phyloP scores from a whole-genome alignment of 139 green algal species.

The Dunaliella primolecta region DNA sequence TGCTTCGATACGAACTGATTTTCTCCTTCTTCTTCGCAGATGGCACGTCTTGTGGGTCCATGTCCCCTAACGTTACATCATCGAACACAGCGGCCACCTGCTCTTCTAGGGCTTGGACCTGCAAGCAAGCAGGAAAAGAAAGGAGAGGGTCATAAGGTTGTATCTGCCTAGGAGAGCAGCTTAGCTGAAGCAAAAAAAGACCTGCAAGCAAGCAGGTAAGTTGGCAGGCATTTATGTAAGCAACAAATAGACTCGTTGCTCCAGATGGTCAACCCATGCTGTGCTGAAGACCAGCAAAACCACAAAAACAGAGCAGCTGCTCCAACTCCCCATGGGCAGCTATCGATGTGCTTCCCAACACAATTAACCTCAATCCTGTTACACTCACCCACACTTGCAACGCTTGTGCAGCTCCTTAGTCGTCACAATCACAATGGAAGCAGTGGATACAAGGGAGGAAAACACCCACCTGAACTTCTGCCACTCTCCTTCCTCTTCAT shows the following conservation, averaged over 20 bases:
- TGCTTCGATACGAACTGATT: background rate
- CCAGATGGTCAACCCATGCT: background rate
- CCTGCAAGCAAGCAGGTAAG: background rate
- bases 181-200: background rate
- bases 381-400: too few species aligned
- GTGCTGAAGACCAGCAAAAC: background rate
- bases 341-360: too few species aligned
- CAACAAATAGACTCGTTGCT: background rate
- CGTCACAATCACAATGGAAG: too few species aligned
- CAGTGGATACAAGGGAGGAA: too few species aligned
- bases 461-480: too few species aligned
- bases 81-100: slow-evolving; percentile 2
- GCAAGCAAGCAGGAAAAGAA: background rate
- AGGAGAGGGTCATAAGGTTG: background rate
- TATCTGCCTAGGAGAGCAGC: background rate
- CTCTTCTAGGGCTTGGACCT: slow-evolving; percentile 9
- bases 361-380: too few species aligned
- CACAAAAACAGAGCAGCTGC: too few species aligned
- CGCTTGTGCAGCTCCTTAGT: too few species aligned
- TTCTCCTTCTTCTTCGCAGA: background rate
- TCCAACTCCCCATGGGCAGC: too few species aligned
- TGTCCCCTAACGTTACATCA: slow-evolving; percentile 5
- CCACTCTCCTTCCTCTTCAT: too few species aligned
- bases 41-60: background rate
- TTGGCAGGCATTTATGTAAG: background rate